Evolutionary conservation across 2,329 filamentous ascomycete genomes (phyloP), one percentile per base, ranked within the genome.

Genomic region (Thermomyces lanuginosus): DNA sequence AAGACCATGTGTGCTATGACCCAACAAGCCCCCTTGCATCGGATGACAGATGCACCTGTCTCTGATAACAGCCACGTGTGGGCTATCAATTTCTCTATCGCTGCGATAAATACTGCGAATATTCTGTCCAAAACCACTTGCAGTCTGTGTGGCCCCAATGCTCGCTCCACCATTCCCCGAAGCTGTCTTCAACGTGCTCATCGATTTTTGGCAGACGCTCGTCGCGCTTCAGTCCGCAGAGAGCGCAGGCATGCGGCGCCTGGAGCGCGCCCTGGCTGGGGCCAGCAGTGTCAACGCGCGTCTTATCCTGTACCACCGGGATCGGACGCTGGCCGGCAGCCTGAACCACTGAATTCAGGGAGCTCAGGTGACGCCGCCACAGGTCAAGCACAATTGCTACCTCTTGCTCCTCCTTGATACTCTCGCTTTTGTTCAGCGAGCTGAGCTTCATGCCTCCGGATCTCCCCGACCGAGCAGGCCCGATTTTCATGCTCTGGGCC

Each of bases 91-190:
- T 3, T 22, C 3, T n/a, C 37, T 48, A 89, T 42, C 76, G 66
- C 41, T 78, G 75, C 36, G 71, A 68, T 37, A 92, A 57, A 31
- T 63, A 62, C 28, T 62, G 62, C 49, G 79, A 78, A 49, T 91
- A 76, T 40, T 76, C 63, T 32, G 76, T 58, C 86, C 86, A 95
- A 45, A 92, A 92, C 35, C 77, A 76, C 47, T 70, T 70, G 53
- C 86, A 95, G 11, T 70, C 68, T 35, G 69, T 60, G 52, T 84
- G 78, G 0, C 76, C 81, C 76, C 82, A 84, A 49, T 86, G 76
- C 23, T 93, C 83, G 21, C 77, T 63, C 86, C 86, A 95, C 81
- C 83, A 95, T 57, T 95, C 86, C 8, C 82, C 83, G 60, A 93
- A 93, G 48, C 78, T 83, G 50, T 95, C 86, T 42, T 86, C 74